Evolutionary conservation across 2,329 filamentous ascomycete genomes (phyloP).

Genomic region (Fragosphaeria purpurea): DNA sequence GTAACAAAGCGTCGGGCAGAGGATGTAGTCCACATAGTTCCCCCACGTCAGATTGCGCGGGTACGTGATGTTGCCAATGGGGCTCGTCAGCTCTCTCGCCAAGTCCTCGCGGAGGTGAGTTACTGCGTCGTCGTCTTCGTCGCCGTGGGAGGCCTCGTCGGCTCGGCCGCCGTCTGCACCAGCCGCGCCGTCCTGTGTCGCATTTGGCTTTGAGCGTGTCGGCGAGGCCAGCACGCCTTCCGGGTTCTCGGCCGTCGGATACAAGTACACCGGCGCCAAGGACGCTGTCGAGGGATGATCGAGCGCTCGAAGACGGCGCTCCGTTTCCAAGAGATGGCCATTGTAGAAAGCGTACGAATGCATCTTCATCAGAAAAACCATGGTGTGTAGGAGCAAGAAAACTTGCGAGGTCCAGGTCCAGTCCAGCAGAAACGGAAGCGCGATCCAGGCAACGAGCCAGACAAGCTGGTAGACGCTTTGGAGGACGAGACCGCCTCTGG

Average conservation of each 20-base stretch:
- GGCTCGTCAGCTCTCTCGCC: constrained; percentile 82
- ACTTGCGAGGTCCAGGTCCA: constrained; percentile 99
- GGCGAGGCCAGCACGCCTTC: constrained; percentile 28
- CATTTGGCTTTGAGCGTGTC: constrained; percentile 4
- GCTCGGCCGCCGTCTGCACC: constrained; percentile 1
- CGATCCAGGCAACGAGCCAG: constrained; percentile 79
- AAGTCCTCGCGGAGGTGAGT: constrained; percentile 71
- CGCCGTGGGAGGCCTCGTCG: neutral
- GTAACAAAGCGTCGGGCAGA: constrained; percentile 94
- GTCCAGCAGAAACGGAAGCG: constrained; percentile 69
- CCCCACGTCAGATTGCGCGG: constrained; percentile 73
- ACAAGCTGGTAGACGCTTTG: constrained; percentile 71
- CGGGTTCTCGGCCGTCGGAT: constrained; percentile 53
- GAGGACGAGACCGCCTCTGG: constrained; percentile 62
- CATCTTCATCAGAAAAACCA: constrained; percentile 97
- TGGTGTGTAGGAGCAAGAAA: constrained; percentile 81
- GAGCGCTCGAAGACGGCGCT: constrained; percentile 67
- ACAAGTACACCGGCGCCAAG: constrained; percentile 63
- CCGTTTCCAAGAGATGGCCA: constrained; percentile 81
- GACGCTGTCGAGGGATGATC: constrained; percentile 66
- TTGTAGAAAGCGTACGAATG: constrained; percentile 99
- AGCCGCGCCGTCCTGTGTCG: neutral
- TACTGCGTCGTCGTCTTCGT: constrained; percentile 38
- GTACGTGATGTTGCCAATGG: constrained; percentile 81
- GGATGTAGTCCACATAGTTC: constrained; percentile 80